Evolutionary conservation across 345 rosid species (phyloP).

Genomic region (Salix exigua): DNA sequence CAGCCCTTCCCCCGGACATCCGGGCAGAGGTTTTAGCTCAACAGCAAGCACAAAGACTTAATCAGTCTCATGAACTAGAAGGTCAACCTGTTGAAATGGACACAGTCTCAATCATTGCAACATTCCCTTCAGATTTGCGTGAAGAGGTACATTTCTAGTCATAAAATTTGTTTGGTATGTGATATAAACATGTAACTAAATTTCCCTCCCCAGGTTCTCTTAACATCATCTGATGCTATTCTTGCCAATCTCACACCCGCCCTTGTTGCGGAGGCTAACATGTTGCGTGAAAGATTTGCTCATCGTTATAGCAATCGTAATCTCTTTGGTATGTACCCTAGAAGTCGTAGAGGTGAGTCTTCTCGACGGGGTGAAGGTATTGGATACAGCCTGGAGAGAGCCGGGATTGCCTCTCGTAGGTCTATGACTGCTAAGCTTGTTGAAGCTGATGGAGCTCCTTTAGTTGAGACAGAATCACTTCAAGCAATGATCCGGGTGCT

Average conservation of each 20-base stretch:
- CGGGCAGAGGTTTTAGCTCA: constrained; percentile 92
- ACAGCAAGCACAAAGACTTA: constrained; percentile 88
- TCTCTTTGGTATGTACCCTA: constrained; percentile 88
- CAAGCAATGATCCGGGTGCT: constrained; percentile 85
- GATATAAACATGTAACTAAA: background rate
- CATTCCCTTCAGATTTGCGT: constrained; percentile 91
- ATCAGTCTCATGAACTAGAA: constrained; percentile 94
- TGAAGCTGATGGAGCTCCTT: constrained; percentile 89
- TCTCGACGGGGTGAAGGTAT: constrained; percentile 80
- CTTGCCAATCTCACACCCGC: constrained; percentile 98
- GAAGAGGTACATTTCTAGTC: constrained; percentile 65
- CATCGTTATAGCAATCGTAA: constrained; percentile 78
- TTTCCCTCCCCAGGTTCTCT: constrained; percentile 58
- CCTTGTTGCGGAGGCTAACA: constrained; percentile 95
- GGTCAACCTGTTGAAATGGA: constrained; percentile 99
- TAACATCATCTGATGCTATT: constrained; percentile 93
- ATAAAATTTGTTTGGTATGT: background rate
- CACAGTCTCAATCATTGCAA: constrained; percentile 93
- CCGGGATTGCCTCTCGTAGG: constrained; percentile 62
- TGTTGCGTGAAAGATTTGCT: constrained; percentile 96
- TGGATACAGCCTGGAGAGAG: constrained; percentile 61
- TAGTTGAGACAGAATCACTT: constrained; percentile 74
- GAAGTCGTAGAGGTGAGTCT: constrained; percentile 91
- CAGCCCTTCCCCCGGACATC: constrained; percentile 96
- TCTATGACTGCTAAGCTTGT: constrained; percentile 56